Percentiles rank a stretch among this genome's conserved stretches.
Evolutionary conservation across 345 rosid species (phyloP).

Genomic region (Orychophragmus violaceus): DNA sequence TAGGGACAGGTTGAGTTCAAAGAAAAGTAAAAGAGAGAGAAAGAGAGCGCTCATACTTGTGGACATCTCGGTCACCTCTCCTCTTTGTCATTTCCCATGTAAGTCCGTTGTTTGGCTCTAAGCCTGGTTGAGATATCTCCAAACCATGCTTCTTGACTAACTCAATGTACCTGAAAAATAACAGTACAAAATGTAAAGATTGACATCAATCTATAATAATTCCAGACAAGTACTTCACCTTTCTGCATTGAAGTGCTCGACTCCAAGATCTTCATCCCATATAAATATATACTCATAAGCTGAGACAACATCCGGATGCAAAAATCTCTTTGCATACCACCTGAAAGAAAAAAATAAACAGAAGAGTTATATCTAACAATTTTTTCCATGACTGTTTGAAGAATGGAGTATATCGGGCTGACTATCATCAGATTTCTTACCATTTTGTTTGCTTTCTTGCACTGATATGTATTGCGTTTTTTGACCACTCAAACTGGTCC

Average conservation of each 20-base stretch:
- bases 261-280: conserved; percentile 98
- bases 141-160: conserved; percentile 84
- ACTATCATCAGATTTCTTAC: conserved; percentile 33
- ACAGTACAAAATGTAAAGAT: conserved; percentile 3
- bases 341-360: conserved; percentile 32
- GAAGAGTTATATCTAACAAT: not conserved
- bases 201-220: conserved; percentile 9
- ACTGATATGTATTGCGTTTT: conserved; percentile 67
- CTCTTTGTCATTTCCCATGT: conserved; percentile 98
- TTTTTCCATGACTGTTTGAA: not conserved
- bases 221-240: conserved; percentile 37
- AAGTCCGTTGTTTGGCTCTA: conserved; percentile 84
- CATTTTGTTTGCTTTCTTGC: conserved; percentile 82
- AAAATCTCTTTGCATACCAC: conserved; percentile 97
- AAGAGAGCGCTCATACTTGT: conserved; percentile 54
- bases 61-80: conserved; percentile 80
- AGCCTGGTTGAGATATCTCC: conserved; percentile 94
- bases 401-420: conserved; percentile 6
- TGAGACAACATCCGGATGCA: conserved; percentile 89
- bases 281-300: conserved; percentile 84
- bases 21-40: not conserved
- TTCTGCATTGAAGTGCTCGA: conserved; percentile 78
- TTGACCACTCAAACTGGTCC: conserved; percentile 93
- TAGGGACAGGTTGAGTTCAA: not conserved
- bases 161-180: conserved; percentile 54